phyloP scores from a whole-genome alignment of 805 yeast genomes.

The Nakazawaea holstii region DNA sequence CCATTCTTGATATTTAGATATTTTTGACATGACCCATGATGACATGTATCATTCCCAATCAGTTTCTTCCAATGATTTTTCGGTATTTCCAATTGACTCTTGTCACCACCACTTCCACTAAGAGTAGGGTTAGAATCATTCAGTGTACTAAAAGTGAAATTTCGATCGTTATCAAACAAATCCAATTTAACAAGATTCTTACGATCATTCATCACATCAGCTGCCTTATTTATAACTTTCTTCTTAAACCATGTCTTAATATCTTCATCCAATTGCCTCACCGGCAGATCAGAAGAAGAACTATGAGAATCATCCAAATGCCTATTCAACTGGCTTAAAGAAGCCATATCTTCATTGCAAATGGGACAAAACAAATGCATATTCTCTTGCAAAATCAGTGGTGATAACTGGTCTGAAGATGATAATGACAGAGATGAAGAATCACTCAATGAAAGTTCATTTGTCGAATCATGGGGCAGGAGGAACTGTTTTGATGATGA shows the following conservation, averaged over 20 bases:
- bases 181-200: slow-evolving; percentile 41
- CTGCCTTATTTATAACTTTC: slow-evolving; percentile 31
- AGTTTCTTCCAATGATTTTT: slow-evolving; percentile 57
- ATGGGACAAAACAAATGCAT: slow-evolving; percentile 51
- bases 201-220: slow-evolving; percentile 29
- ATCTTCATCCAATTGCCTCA: slow-evolving; percentile 26
- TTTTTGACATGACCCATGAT: slow-evolving; percentile 33
- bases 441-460: slow-evolving; percentile 3
- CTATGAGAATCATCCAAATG: slow-evolving; percentile 72
- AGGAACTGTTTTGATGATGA: neutral
- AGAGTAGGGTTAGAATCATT: slow-evolving; percentile 12
- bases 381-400: neutral
- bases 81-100: slow-evolving; percentile 18
- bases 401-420: neutral
- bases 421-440: slow-evolving; percentile 7
- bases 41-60: slow-evolving; percentile 36
- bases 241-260: slow-evolving; percentile 39
- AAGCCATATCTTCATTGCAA: slow-evolving; percentile 55
- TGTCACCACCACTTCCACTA: neutral
- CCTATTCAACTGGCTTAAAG: slow-evolving; percentile 49
- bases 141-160: slow-evolving; percentile 11
- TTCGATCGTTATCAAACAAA: slow-evolving; percentile 35
- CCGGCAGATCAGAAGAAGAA: slow-evolving; percentile 17
- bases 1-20: slow-evolving; percentile 48
- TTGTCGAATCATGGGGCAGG: neutral